Conservation (phyloP, 495 filamentous ascomycete species). For the Cryomyces minteri region DNA sequence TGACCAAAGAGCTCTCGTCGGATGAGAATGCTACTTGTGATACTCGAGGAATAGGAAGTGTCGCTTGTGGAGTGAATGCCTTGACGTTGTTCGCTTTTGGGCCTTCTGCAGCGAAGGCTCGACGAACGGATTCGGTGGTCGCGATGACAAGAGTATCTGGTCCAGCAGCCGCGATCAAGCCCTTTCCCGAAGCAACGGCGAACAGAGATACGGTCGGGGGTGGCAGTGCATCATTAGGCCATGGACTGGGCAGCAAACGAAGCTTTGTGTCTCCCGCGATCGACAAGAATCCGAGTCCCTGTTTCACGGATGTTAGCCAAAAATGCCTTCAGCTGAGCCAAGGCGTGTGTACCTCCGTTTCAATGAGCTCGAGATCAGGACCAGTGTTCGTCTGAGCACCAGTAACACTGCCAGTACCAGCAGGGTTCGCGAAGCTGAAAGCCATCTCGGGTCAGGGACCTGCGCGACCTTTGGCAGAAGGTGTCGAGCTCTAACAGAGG, state of each 20-base stretch:
- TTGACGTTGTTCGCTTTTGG: constrained; percentile 42
- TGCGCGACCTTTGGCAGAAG: no score
- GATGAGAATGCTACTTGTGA: constrained; percentile 82
- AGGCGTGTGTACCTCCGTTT: constrained; percentile 30
- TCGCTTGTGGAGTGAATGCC: constrained; percentile 54
- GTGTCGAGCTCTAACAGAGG: no score
- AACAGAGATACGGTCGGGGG: constrained; percentile 68
- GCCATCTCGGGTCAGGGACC: constrained; percentile 32
- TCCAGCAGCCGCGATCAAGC: constrained; percentile 71
- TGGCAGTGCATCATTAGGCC: constrained; percentile 57
- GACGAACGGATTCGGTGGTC: constrained; percentile 56
- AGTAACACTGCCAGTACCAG: constrained; percentile 13
- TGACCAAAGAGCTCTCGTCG: constrained; percentile 63
- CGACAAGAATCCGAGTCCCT: constrained; percentile 72
- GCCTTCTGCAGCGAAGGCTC: constrained; percentile 39
- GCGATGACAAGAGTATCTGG: constrained; percentile 63
- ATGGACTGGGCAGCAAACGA: constrained; percentile 58
- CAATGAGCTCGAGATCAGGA: constrained; percentile 36
- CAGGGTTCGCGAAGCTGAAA: constrained; percentile 33
- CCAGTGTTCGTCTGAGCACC: constrained; percentile 25
- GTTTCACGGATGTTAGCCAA: neutral
- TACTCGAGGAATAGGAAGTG: constrained; percentile 51
- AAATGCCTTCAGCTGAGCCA: neutral
- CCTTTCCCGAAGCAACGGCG: constrained; percentile 60
- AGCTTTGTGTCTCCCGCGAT: constrained; percentile 67